Evolutionary conservation across 1,284 basidiomycete species (phyloP).

Genomic region (Fistulinella staudtii): DNA sequence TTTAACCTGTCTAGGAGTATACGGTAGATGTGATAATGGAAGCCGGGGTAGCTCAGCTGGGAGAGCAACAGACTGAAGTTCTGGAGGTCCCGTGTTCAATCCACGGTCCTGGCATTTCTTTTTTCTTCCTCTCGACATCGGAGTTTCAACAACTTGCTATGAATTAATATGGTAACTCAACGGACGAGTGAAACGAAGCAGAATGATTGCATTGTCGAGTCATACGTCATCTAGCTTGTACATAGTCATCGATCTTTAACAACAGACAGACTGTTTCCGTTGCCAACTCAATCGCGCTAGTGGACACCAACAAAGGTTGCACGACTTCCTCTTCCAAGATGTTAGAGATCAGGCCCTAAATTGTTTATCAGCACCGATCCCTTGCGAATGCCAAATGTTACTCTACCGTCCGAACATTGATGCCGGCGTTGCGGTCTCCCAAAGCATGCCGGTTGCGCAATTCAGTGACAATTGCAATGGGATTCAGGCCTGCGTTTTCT

Average conservation of each 20-base stretch:
- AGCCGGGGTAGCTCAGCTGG: slow-evolving; percentile 71
- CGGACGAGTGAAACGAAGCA: no score
- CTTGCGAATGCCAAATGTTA: neutral
- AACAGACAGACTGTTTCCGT: slow-evolving; percentile 98
- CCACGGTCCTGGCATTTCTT: slow-evolving; percentile 49
- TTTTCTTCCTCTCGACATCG: slow-evolving; percentile 5
- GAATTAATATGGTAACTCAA: no score
- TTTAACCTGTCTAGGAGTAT: neutral
- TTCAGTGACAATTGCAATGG: slow-evolving; percentile 98
- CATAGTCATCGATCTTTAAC: slow-evolving; percentile 96
- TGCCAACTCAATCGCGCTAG: slow-evolving; percentile 91
- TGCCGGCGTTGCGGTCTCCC: slow-evolving; percentile 93
- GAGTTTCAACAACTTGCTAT: no score
- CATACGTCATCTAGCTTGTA: slow-evolving; percentile 73
- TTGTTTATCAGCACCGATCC: slow-evolving; percentile 6
- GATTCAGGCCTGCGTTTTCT: slow-evolving; percentile 98
- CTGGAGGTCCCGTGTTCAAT: slow-evolving; percentile 59
- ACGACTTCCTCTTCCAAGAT: slow-evolving; percentile 97
- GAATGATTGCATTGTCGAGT: no score
- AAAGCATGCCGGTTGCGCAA: slow-evolving; percentile 94
- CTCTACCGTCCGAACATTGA: slow-evolving; percentile 92
- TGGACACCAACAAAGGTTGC: slow-evolving; percentile 93
- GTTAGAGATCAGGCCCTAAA: slow-evolving; percentile 90
- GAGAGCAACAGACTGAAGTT: slow-evolving; percentile 78
- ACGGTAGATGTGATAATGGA: no score